These are phyloP conservation scores for Dendrocalamus latiflorus DNA, from an alignment of 202 grass and related monocot genomes.

Conservation along the genomic window DNA sequence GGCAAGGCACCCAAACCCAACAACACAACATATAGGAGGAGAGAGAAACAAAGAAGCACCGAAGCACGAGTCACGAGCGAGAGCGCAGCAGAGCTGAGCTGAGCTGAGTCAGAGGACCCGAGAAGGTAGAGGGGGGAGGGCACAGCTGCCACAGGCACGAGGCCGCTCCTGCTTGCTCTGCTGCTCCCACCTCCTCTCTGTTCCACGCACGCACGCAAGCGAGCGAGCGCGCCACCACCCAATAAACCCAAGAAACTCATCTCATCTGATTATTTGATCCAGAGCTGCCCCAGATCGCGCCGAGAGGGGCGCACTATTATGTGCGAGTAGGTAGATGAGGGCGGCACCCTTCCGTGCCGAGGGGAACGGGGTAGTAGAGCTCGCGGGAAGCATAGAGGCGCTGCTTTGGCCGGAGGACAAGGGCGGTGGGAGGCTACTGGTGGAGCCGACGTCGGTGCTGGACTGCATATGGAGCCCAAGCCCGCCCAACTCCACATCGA, in stretches of 20 bases:
- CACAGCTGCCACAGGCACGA: not conserved
- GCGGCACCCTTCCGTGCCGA: constrained; percentile 54
- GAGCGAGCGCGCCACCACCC: not conserved
- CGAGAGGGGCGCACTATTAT: constrained; percentile 11
- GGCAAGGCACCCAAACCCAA: not conserved
- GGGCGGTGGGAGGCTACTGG: not conserved
- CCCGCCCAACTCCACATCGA: constrained; percentile 42
- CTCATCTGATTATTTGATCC: not conserved
- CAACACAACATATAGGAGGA: not conserved
- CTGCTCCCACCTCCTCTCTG: not conserved
- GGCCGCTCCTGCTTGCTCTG: not conserved
- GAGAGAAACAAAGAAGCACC: not conserved
- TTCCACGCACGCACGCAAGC: constrained; percentile 11
- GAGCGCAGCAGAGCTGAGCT: not conserved
- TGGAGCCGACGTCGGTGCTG: constrained; percentile 60
- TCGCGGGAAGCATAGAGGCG: not conserved
- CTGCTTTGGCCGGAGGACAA: constrained; percentile 4
- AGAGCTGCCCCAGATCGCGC: constrained; percentile 3
- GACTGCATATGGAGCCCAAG: constrained; percentile 54
- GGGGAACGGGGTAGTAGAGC: constrained; percentile 35
- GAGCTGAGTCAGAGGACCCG: not conserved
- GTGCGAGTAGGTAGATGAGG: constrained; percentile 61
- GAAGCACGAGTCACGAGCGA: not conserved
- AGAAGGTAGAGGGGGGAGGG: not conserved
- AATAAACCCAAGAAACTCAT: not conserved